Conservation (phyloP, 2,329 filamentous ascomycete genomes). For the Penicillium thymicola region DNA sequence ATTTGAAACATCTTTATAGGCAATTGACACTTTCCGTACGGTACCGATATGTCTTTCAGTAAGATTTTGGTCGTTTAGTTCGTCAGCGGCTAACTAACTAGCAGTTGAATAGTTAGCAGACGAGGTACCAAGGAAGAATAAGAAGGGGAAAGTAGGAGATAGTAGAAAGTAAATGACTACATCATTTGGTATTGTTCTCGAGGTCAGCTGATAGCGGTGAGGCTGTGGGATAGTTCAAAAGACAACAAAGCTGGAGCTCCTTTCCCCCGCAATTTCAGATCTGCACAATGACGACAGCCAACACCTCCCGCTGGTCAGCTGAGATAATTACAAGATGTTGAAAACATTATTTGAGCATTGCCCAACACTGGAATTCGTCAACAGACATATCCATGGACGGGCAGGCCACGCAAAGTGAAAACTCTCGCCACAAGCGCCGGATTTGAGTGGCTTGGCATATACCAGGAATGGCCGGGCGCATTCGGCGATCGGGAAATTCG, state of each 20-base stretch:
- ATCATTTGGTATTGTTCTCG: no score
- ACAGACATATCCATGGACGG: background rate
- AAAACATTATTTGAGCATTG: background rate
- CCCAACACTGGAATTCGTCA: background rate
- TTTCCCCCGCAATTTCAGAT: constrained; percentile 6
- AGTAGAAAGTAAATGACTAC: no score
- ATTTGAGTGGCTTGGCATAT: constrained; percentile 8
- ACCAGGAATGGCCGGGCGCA: constrained; percentile 13
- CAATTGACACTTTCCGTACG: no score
- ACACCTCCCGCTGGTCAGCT: constrained; percentile 9
- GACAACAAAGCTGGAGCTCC: background rate
- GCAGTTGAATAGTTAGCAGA: no score
- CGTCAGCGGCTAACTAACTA: no score
- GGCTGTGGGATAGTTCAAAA: no score
- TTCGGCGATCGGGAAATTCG: background rate
- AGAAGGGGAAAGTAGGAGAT: no score
- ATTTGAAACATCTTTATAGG: no score
- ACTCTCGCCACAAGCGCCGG: background rate
- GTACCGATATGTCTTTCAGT: no score
- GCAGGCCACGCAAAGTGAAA: background rate
- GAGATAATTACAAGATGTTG: constrained; percentile 2
- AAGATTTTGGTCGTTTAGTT: no score
- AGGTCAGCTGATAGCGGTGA: no score
- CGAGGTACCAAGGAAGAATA: no score
- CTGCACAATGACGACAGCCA: constrained; percentile 19